These are phyloP conservation scores for Pseudogymnoascus sp. DNA, from an alignment of 2,329 filamentous ascomycete species.

Conservation along the genomic window DNA sequence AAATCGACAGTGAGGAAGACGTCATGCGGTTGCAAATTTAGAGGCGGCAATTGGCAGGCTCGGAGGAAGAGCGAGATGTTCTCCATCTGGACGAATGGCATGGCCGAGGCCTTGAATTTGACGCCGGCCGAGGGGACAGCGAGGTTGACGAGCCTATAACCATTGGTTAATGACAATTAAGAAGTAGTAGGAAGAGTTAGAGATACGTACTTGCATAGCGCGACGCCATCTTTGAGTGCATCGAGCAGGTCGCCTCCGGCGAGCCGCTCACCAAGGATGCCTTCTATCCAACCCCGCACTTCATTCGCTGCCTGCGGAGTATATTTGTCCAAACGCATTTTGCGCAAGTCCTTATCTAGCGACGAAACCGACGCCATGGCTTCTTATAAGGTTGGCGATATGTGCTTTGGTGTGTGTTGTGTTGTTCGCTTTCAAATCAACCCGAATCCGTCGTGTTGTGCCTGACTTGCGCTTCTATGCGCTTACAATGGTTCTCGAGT, in stretches of 20 bases:
- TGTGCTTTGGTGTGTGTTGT: background rate
- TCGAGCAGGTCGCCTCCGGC: conserved; percentile 71
- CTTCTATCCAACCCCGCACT: conserved; percentile 77
- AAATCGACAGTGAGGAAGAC: conserved; percentile 95
- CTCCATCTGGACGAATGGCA: conserved; percentile 99
- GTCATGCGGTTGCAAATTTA: conserved; percentile 87
- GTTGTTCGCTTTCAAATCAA: background rate
- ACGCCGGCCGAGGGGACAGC: conserved; percentile 68
- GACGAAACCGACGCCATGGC: conserved; percentile 87
- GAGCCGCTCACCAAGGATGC: conserved; percentile 65
- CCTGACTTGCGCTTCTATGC: background rate
- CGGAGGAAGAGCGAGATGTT: conserved; percentile 95
- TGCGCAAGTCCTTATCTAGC: conserved; percentile 91
- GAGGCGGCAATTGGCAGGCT: conserved; percentile 74
- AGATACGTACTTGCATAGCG: conserved; percentile 72
- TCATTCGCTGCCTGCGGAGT: conserved; percentile 86
- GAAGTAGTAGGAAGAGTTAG: background rate
- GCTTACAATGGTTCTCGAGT: background rate
- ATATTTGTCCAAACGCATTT: conserved; percentile 84
- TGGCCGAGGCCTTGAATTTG: conserved; percentile 79
- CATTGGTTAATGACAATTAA: background rate
- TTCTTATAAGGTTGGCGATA: background rate
- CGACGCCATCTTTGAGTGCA: conserved; percentile 80
- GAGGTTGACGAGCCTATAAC: conserved; percentile 64
- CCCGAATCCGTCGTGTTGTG: background rate